phyloP scores from a whole-genome alignment of 441 rosid genomes.

The Gossypium gossypioides region DNA sequence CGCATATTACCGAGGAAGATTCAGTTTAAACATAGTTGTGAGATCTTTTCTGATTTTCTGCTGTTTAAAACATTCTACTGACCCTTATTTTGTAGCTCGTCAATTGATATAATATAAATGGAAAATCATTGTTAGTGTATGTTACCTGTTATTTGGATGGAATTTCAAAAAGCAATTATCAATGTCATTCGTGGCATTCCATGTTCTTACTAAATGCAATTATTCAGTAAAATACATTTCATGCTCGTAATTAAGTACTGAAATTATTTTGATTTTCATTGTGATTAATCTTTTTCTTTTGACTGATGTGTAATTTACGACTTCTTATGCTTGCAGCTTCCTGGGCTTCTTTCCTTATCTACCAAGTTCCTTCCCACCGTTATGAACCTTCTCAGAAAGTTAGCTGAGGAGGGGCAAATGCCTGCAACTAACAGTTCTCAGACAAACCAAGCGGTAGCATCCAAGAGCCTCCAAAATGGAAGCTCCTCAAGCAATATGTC shows the following conservation, averaged over 20 bases:
- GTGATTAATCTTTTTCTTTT: not conserved
- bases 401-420: slow-evolving; percentile 79
- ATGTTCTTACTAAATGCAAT: not conserved
- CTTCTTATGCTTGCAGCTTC: slow-evolving; percentile 44
- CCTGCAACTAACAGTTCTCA: slow-evolving; percentile 40
- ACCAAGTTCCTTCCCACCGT: slow-evolving; percentile 77
- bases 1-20: not conserved
- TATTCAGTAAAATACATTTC: not conserved
- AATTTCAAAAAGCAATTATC: not conserved
- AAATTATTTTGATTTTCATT: not conserved
- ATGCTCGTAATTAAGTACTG: not conserved
- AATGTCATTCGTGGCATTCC: not conserved
- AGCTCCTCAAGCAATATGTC: slow-evolving; percentile 24
- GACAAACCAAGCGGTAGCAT: slow-evolving; percentile 23
- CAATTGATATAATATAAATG: not conserved
- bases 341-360: slow-evolving; percentile 78
- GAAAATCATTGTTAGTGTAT: not conserved
- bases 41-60: not conserved
- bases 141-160: not conserved
- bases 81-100: not conserved
- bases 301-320: not conserved
- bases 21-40: not conserved
- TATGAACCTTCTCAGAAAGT: slow-evolving; percentile 70
- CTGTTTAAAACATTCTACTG: not conserved
- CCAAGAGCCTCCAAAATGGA: slow-evolving; percentile 33